Percentiles rank a stretch among this genome's conserved stretches.
Conservation (phyloP, 306 rosid species). For the Quercus aquifolioides region DNA sequence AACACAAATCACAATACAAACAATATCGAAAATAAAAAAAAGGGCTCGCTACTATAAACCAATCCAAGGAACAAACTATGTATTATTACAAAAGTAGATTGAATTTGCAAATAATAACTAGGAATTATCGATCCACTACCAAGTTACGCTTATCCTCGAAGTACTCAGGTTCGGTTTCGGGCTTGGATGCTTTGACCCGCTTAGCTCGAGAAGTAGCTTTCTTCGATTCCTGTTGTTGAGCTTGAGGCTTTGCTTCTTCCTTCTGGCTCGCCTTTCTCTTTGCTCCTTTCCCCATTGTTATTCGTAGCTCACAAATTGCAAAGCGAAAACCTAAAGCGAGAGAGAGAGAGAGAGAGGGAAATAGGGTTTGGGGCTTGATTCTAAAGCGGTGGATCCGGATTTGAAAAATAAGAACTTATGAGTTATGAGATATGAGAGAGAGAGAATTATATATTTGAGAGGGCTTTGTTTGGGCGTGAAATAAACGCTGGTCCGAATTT, state of each 20-base stretch:
- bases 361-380: conserved; percentile 41
- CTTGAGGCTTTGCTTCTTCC: conserved; percentile 25
- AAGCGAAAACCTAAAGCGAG: background rate
- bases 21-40: background rate
- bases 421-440: background rate
- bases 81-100: background rate
- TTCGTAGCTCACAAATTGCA: background rate
- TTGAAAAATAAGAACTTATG: conserved; percentile 22
- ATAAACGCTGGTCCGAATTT: conserved; percentile 16
- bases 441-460: background rate
- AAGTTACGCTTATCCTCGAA: conserved; percentile 55
- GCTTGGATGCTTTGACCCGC: conserved; percentile 47
- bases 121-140: conserved; percentile 24
- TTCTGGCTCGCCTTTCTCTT: conserved; percentile 44
- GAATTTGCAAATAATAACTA: background rate
- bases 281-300: conserved; percentile 47
- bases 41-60: background rate
- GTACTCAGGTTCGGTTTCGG: conserved; percentile 42
- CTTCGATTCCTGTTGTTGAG: conserved; percentile 18
- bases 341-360: conserved; percentile 9
- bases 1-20: background rate
- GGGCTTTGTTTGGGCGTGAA: conserved; percentile 16
- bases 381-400: conserved; percentile 54
- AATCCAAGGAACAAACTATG: background rate
- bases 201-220: conserved; percentile 42